Percentiles rank a stretch among this genome's conserved stretches.
phyloP scores from a whole-genome alignment of 441 rosid species.

The Populus trichocarpa region DNA sequence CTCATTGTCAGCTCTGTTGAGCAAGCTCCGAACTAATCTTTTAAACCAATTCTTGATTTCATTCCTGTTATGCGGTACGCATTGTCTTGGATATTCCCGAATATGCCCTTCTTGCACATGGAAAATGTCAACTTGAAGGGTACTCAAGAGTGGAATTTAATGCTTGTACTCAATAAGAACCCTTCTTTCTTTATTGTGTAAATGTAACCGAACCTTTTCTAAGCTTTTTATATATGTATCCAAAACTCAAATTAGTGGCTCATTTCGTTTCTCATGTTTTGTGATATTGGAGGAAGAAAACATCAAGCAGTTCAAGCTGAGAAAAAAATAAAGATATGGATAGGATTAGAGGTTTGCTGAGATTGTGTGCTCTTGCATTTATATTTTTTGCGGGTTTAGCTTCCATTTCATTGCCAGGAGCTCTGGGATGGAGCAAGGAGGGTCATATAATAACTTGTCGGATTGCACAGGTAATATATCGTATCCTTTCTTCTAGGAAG shows the following conservation, averaged over 20 bases:
- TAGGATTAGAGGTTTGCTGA: conserved; percentile 6
- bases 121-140: conserved; percentile 24
- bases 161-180: conserved; percentile 52
- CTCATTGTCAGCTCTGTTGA: not conserved
- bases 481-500: not conserved
- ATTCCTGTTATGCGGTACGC: not conserved
- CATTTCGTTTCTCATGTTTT: conserved; percentile 3
- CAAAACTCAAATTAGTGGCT: not conserved
- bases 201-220: conserved; percentile 3
- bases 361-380: conserved; percentile 20
- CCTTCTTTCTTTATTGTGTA: conserved; percentile 2
- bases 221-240: conserved; percentile 9
- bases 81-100: conserved; percentile 21
- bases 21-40: conserved; percentile 12
- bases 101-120: conserved; percentile 37
- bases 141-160: conserved; percentile 28
- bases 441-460: conserved; percentile 86
- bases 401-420: conserved; percentile 34
- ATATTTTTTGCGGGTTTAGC: conserved; percentile 29
- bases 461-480: conserved; percentile 68
- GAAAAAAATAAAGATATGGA: conserved; percentile 20
- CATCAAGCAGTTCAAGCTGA: not conserved
- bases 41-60: not conserved
- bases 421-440: conserved; percentile 85
- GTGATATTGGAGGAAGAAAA: conserved; percentile 1